Percentiles rank a stretch among this genome's conserved stretches.
phyloP scores from a whole-genome alignment of 176 grass and related monocot species.

The Oryza officinalis region DNA sequence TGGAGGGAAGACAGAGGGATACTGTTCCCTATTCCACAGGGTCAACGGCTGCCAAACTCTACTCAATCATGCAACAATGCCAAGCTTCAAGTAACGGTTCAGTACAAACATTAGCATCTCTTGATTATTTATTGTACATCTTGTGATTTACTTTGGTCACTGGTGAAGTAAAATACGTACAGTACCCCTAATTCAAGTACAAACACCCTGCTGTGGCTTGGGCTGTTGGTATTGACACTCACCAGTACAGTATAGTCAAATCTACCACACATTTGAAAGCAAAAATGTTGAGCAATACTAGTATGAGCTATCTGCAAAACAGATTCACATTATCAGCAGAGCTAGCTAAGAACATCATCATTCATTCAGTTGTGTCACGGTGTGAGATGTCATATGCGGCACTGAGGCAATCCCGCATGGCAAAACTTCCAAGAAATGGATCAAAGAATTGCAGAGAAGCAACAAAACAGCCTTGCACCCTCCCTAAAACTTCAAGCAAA shows the following conservation, averaged over 20 bases:
- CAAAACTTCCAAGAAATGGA: conserved; percentile 28
- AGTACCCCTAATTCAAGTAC: too few relatives aligned
- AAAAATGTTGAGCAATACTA: background rate
- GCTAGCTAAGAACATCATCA: conserved; percentile 12
- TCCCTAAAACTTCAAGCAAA: conserved; percentile 30
- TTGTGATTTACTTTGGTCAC: background rate
- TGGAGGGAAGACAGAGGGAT: background rate
- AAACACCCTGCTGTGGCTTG: background rate
- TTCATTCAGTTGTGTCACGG: background rate
- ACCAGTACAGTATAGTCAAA: background rate
- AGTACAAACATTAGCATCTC: background rate
- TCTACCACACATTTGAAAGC: background rate
- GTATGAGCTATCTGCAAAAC: background rate
- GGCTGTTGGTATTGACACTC: background rate
- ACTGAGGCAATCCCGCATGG: conserved; percentile 34
- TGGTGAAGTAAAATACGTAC: background rate
- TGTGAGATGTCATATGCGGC: conserved; percentile 5
- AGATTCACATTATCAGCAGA: conserved; percentile 16
- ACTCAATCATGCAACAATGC: background rate
- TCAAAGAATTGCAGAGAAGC: conserved; percentile 40
- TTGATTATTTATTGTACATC: background rate
- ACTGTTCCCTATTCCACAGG: background rate
- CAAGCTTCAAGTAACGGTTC: background rate
- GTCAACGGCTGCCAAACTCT: background rate
- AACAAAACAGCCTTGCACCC: conserved; percentile 33